phyloP scores from a whole-genome alignment of 768 basidiomycete species.

The Suillus alpinus region DNA sequence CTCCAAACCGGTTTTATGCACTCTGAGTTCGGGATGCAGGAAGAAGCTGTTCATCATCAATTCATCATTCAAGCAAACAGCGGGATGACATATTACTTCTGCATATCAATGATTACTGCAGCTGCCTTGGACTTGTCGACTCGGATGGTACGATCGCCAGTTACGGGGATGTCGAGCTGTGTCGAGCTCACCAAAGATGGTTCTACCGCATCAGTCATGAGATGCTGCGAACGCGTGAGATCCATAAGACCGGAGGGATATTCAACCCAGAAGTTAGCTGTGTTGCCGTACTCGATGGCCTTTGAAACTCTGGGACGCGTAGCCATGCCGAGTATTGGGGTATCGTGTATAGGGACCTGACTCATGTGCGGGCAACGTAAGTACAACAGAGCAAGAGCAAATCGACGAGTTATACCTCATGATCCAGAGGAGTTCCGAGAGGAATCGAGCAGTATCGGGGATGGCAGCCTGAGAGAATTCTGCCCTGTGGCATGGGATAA shows the following conservation, averaged over 20 bases:
- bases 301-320: slow-evolving; percentile 42
- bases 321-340: slow-evolving; percentile 44
- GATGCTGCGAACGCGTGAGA: slow-evolving; percentile 48
- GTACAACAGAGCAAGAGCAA: slow-evolving; percentile 1
- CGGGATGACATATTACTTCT: slow-evolving; percentile 49
- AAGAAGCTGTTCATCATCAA: slow-evolving; percentile 47
- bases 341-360: slow-evolving; percentile 30
- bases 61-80: not conserved
- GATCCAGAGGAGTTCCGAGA: slow-evolving; percentile 1
- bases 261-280: slow-evolving; percentile 62
- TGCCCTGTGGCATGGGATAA: slow-evolving; percentile 1
- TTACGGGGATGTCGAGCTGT: slow-evolving; percentile 55
- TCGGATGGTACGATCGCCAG: slow-evolving; percentile 49
- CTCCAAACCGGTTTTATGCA: slow-evolving; percentile 52
- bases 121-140: slow-evolving; percentile 50
- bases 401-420: slow-evolving; percentile 6
- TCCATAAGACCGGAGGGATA: slow-evolving; percentile 65
- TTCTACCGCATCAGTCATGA: slow-evolving; percentile 26
- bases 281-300: slow-evolving; percentile 54
- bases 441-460: not conserved
- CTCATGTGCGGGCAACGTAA: slow-evolving; percentile 17
- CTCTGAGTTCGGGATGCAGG: slow-evolving; percentile 56
- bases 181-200: slow-evolving; percentile 30
- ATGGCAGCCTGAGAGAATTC: slow-evolving; percentile 11
- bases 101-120: slow-evolving; percentile 70